Conservation (phyloP, 805 yeast species). For the Monosporozyma siamensis region DNA sequence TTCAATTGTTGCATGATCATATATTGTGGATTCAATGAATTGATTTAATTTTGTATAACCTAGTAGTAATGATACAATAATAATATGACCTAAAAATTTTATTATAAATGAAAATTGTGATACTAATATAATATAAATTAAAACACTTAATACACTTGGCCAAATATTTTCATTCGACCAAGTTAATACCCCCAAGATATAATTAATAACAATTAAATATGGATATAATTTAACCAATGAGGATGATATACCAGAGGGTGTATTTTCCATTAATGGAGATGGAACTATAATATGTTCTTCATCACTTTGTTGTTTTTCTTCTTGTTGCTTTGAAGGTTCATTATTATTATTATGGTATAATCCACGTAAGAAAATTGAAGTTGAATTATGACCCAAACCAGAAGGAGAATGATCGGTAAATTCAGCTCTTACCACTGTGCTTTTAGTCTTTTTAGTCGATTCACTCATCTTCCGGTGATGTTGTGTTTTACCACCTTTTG, state of each 20-base stretch:
- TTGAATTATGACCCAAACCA: slow-evolving; percentile 23
- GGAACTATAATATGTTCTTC: slow-evolving; percentile 25
- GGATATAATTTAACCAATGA: slow-evolving; percentile 81
- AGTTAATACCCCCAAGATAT: slow-evolving; percentile 60
- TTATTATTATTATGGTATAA: neutral
- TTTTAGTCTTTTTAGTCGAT: neutral
- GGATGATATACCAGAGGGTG: slow-evolving; percentile 86
- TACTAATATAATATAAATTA: slow-evolving; percentile 45
- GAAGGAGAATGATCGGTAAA: neutral
- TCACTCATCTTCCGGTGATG: no score
- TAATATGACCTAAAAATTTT: slow-evolving; percentile 70
- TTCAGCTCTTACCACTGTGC: neutral
- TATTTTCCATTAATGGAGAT: slow-evolving; percentile 75
- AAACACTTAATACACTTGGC: slow-evolving; percentile 50
- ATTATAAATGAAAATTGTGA: slow-evolving; percentile 66
- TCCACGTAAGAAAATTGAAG: slow-evolving; percentile 17
- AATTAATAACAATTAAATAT: slow-evolving; percentile 66
- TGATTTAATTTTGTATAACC: slow-evolving; percentile 51
- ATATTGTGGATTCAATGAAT: slow-evolving; percentile 39
- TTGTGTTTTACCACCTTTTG: no score
- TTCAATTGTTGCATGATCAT: slow-evolving; percentile 70
- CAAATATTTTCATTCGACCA: slow-evolving; percentile 88
- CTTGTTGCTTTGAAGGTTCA: neutral
- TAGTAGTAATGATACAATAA: slow-evolving; percentile 49
- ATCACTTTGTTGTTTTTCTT: neutral